Conservation (phyloP, 1,284 basidiomycete genomes). For the Naganishia liquefaciens region DNA sequence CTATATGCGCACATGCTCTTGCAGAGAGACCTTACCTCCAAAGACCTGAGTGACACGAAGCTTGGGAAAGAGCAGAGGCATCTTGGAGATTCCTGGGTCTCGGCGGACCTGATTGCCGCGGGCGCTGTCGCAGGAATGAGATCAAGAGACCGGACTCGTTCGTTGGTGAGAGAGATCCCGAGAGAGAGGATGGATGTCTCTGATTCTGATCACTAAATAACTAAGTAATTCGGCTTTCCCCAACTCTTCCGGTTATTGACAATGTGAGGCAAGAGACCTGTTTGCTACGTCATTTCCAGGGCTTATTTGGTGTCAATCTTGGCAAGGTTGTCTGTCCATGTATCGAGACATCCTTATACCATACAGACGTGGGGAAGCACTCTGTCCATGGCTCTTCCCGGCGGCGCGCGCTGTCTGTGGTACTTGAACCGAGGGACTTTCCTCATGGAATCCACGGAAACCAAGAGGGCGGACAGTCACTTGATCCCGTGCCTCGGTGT, state of each 20-base stretch:
- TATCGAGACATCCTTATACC: too few species aligned
- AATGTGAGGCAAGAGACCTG: not conserved
- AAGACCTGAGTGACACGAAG: constrained; percentile 85
- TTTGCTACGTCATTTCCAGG: not conserved
- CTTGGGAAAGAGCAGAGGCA: constrained; percentile 67
- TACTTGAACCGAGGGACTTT: too few species aligned
- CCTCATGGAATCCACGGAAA: too few species aligned
- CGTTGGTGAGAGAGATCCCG: not conserved
- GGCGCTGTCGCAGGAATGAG: too few species aligned
- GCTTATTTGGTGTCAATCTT: not conserved
- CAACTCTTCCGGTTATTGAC: constrained; percentile 6
- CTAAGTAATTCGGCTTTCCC: not conserved
- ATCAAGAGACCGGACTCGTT: not conserved
- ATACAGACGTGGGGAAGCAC: too few species aligned
- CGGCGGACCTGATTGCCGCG: not conserved
- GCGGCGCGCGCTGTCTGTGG: too few species aligned
- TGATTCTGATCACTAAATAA: too few species aligned
- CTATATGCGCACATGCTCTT: not conserved
- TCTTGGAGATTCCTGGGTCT: constrained; percentile 25
- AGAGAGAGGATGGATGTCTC: too few species aligned
- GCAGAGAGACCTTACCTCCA: constrained; percentile 57
- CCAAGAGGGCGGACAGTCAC: too few species aligned
- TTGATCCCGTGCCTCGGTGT: too few species aligned
- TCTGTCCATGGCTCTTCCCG: too few species aligned
- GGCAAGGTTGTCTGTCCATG: not conserved